phyloP scores from a whole-genome alignment of 2,329 filamentous ascomycete species.

The Pyricularia sp. region DNA sequence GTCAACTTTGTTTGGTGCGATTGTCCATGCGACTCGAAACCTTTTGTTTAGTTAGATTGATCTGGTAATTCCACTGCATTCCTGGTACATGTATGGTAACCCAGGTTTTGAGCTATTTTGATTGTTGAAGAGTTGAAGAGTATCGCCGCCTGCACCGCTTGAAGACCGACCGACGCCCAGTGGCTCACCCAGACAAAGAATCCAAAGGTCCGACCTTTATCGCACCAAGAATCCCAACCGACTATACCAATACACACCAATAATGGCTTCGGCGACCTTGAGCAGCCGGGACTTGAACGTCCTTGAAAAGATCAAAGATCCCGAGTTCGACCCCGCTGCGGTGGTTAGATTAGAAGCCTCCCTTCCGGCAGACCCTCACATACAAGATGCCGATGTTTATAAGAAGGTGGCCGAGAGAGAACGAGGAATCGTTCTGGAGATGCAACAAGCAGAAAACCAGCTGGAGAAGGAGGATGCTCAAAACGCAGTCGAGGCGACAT shows the following conservation, averaged over 20 bases:
- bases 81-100: neutral
- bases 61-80: neutral
- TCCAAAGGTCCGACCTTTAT: neutral
- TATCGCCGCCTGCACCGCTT: neutral
- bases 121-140: neutral
- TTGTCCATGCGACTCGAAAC: neutral
- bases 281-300: constrained; percentile 47
- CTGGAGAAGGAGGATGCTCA: constrained; percentile 16
- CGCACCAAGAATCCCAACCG: neutral
- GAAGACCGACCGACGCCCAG: neutral
- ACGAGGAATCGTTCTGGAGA: constrained; percentile 36
- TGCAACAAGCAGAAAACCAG: constrained; percentile 43
- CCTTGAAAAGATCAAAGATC: constrained; percentile 54
- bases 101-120: neutral
- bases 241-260: neutral
- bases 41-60: too few species aligned
- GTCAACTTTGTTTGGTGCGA: neutral
- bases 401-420: constrained; percentile 36
- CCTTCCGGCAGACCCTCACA: constrained; percentile 43
- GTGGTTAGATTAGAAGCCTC: constrained; percentile 40
- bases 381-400: constrained; percentile 38
- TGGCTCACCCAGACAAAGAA: neutral
- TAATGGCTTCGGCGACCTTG: constrained; percentile 36
- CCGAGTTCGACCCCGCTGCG: constrained; percentile 45
- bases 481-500: constrained; percentile 21